phyloP scores from a whole-genome alignment of 345 rosid genomes.

The Eucalyptus erythrocorys region DNA sequence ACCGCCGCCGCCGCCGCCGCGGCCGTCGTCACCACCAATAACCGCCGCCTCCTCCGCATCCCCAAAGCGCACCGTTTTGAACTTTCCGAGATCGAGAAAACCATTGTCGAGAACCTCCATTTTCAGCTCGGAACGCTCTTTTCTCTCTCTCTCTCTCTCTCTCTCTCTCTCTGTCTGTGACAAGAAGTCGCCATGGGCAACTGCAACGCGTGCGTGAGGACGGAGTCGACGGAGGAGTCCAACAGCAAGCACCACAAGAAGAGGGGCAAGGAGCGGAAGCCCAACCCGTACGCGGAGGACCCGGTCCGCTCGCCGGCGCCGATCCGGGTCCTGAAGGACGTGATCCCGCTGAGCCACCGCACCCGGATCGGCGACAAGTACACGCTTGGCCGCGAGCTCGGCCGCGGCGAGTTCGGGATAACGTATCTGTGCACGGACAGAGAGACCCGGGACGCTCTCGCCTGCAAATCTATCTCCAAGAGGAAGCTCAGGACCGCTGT shows the following conservation, averaged over 20 bases:
- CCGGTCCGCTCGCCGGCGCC: constrained; percentile 35
- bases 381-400: constrained; percentile 74
- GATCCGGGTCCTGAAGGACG: constrained; percentile 67
- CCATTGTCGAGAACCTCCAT: background rate
- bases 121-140: background rate
- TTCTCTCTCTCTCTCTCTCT: too few species aligned
- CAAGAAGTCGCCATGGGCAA: constrained; percentile 56
- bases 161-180: background rate
- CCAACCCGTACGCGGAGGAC: constrained; percentile 50
- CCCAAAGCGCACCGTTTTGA: background rate
- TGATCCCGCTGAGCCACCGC: constrained; percentile 42
- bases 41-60: background rate
- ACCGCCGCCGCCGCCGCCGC: too few species aligned
- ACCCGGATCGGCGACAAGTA: constrained; percentile 81
- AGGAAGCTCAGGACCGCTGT: constrained; percentile 80
- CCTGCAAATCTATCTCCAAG: constrained; percentile 89
- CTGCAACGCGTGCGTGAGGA: constrained; percentile 78
- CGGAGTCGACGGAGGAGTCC: constrained; percentile 8
- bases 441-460: constrained; percentile 56
- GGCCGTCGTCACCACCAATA: background rate
- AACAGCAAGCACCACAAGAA: constrained; percentile 16
- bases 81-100: background rate
- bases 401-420: constrained; percentile 94
- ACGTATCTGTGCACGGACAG: constrained; percentile 88
- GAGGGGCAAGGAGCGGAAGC: constrained; percentile 21